These are phyloP conservation scores for Aspergillus fumigatiaffinis DNA, from an alignment of 2,329 filamentous ascomycete species.

Conservation along the genomic window DNA sequence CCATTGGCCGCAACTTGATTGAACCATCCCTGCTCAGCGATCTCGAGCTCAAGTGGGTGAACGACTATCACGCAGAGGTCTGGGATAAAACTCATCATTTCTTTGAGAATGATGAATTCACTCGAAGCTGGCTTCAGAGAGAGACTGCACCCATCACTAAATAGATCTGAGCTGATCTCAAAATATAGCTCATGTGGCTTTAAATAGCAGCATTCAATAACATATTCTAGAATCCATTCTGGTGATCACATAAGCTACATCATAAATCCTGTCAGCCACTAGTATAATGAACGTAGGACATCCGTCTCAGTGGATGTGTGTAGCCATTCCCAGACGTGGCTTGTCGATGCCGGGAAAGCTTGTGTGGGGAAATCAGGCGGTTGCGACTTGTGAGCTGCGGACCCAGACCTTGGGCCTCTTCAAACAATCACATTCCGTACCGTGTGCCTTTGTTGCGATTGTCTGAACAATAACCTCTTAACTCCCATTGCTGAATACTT, in stretches of 20 bases:
- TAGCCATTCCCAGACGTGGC: conserved; percentile 11
- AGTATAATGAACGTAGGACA: neutral
- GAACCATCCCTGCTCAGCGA: conserved; percentile 67
- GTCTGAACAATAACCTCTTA: neutral
- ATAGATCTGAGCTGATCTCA: conserved; percentile 10
- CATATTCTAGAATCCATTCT: neutral
- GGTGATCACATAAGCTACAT: neutral
- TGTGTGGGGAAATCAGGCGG: neutral
- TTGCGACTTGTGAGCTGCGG: neutral
- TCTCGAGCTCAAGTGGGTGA: conserved; percentile 79
- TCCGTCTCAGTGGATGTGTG: neutral
- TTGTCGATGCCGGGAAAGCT: conserved; percentile 2
- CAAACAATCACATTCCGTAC: neutral
- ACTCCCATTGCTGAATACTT: neutral
- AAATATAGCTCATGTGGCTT: neutral
- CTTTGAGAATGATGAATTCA: conserved; percentile 69
- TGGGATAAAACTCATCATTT: conserved; percentile 73
- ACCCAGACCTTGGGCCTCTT: neutral
- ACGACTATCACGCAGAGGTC: conserved; percentile 78
- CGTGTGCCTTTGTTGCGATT: neutral
- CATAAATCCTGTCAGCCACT: neutral
- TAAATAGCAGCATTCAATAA: neutral
- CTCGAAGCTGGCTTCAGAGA: conserved; percentile 75
- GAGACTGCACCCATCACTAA: conserved; percentile 68
- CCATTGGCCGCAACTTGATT: conserved; percentile 85